phyloP scores from a whole-genome alignment of 169 alveolate species.

The Plasmodium coatneyi region DNA sequence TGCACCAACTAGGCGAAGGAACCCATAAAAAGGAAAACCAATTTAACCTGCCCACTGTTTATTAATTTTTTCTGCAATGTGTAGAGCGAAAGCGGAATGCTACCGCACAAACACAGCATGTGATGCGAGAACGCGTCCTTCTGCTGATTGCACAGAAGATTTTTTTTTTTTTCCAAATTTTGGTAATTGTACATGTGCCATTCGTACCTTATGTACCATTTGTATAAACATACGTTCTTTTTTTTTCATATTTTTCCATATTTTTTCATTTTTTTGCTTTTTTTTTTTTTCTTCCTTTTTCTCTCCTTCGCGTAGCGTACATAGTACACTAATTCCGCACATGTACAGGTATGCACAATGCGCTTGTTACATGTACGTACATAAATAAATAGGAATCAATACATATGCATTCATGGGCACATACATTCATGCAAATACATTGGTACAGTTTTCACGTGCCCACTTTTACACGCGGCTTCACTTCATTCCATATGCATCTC shows the following conservation, averaged over 20 bases:
- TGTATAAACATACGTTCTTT: not conserved
- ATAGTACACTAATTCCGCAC: not conserved
- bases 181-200: not conserved
- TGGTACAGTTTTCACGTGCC: not conserved
- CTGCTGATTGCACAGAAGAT: not conserved
- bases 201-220: not conserved
- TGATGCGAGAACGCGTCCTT: not conserved
- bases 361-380: not conserved
- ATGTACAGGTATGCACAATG: not conserved
- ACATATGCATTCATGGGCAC: not conserved
- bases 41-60: not conserved
- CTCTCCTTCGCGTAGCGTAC: not conserved
- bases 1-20: not conserved
- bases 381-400: not conserved
- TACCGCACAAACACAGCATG: not conserved
- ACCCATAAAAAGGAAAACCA: not conserved
- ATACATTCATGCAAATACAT: not conserved
- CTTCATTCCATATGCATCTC: not conserved
- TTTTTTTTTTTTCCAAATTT: not conserved
- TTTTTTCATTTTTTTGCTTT: not conserved
- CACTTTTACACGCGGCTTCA: not conserved
- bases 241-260: not conserved
- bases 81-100: not conserved
- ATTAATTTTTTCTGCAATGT: not conserved
- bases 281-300: not conserved